Evolutionary conservation across 176 grass and related monocot genomes (phyloP), one percentile per base, ranked within the genome.

Genomic region (Poa pratensis): DNA sequence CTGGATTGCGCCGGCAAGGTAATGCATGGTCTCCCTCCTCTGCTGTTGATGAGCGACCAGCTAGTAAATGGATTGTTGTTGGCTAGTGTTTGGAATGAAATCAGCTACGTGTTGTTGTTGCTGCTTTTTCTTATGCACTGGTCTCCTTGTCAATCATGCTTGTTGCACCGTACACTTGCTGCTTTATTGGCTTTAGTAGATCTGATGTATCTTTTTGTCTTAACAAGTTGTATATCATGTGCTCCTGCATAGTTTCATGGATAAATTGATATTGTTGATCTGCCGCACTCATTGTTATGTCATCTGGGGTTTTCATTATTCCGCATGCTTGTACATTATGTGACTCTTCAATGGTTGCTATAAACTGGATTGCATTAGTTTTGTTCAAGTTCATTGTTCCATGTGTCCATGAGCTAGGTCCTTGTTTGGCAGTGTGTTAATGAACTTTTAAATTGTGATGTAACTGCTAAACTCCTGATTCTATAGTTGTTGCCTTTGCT

Each of bases 1-100:
- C 19, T 23, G 42, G 59, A 60, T 76, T 34, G 35, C 43, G 46
- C 60, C 45, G 6, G 10, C 6, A 15, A 80, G 78, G 75, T 89
- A 79, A 37, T 37, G 35, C 34, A 48, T 14, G 3, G 12, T n/a
- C 45, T 20, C 57, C 28, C 32, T 34, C 32, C 16, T n/a, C 69
- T 17, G 3, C 45, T 15, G 53, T 51, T 24, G 19, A 46, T 48
- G 37, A 24, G 46, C 53, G 7, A 42, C 7, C 40, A 42, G 43
- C 43, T 55, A 35, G 45, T n/a, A 58, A 34, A 27, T 60, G 18
- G 68, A 20, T 45, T 77, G 60, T 45, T 58, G 30, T 22, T 34
- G 2, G 20, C 30, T 67, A 37, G 64, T 9, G 30, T 66, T 9
- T 16, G 46, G 9, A 53, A 50, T 20, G 45, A 42, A 72, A 45